phyloP scores from a whole-genome alignment of 495 filamentous ascomycete genomes.

The Hamigera avellanea region DNA sequence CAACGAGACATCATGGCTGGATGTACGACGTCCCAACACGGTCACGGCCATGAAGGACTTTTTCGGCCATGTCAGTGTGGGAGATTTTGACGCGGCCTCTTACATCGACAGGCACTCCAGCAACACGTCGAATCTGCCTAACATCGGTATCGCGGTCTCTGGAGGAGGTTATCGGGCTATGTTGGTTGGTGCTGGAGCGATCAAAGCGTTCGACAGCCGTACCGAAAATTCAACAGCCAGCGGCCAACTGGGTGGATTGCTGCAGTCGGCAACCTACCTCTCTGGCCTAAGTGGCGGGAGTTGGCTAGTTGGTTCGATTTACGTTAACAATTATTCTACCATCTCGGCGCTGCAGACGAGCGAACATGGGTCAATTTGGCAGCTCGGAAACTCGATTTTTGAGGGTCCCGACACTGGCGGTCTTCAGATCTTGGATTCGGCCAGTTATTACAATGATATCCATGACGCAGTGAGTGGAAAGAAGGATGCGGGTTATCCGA shows the following conservation, averaged over 20 bases:
- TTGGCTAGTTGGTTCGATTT: slow-evolving; percentile 87
- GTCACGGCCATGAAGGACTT: slow-evolving; percentile 60
- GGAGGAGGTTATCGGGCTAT: slow-evolving; percentile 73
- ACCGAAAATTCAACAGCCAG: slow-evolving; percentile 47
- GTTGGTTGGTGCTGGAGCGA: slow-evolving; percentile 68
- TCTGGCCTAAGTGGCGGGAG: slow-evolving; percentile 75
- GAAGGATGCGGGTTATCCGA: slow-evolving; percentile 56
- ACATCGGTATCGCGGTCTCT: slow-evolving; percentile 45
- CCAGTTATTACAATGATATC: slow-evolving; percentile 58
- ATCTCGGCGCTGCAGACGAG: slow-evolving; percentile 49
- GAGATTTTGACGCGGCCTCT: slow-evolving; percentile 57
- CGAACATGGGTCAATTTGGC: slow-evolving; percentile 46
- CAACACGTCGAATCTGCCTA: slow-evolving; percentile 47
- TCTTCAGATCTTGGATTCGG: slow-evolving; percentile 34
- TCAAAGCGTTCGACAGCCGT: slow-evolving; percentile 71
- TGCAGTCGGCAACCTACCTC: slow-evolving; percentile 74
- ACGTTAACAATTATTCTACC: slow-evolving; percentile 75
- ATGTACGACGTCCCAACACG: slow-evolving; percentile 38
- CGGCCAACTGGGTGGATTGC: slow-evolving; percentile 68
- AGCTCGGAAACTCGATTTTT: slow-evolving; percentile 65
- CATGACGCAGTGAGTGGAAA: slow-evolving; percentile 50
- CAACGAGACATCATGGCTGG: slow-evolving; percentile 60
- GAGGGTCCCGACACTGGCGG: slow-evolving; percentile 40
- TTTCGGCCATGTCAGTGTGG: slow-evolving; percentile 59
- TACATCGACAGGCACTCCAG: slow-evolving; percentile 52